These are phyloP conservation scores for Apiospora marii DNA, from an alignment of 2,329 filamentous ascomycete species.

Conservation along the genomic window DNA sequence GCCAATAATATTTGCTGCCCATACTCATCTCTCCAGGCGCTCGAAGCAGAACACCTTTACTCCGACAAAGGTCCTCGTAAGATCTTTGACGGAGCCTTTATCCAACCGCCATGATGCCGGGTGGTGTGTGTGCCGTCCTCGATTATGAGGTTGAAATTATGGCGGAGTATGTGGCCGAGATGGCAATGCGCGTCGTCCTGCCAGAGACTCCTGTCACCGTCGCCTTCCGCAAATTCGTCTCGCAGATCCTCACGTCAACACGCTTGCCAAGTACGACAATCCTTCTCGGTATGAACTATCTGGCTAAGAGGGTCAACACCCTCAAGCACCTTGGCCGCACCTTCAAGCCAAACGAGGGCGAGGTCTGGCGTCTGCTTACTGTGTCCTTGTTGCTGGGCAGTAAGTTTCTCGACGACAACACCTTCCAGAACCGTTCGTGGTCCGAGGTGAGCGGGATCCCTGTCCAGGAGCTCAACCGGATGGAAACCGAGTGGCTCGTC, in stretches of 20 bases:
- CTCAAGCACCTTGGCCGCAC: constrained; percentile 62
- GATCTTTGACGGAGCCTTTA: constrained; percentile 40
- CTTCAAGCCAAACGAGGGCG: constrained; percentile 68
- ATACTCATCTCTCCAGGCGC: constrained; percentile 43
- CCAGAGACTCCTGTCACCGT: constrained; percentile 64
- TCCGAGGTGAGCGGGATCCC: constrained; percentile 92
- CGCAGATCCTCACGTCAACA: constrained; percentile 88
- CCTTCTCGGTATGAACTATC: constrained; percentile 86
- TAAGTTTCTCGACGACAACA: constrained; percentile 97
- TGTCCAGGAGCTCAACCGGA: constrained; percentile 81
- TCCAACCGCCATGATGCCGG: constrained; percentile 64
- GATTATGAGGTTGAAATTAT: constrained; percentile 97
- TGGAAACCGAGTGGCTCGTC: constrained; percentile 88
- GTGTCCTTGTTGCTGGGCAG: constrained; percentile 86
- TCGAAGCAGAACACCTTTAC: constrained; percentile 47
- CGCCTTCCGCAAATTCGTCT: constrained; percentile 90
- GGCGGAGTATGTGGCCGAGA: constrained; percentile 94
- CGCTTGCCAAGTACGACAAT: constrained; percentile 91
- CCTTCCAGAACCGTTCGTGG: constrained; percentile 97
- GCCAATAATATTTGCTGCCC: constrained; percentile 35
- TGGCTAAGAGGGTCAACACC: constrained; percentile 83
- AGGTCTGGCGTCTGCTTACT: constrained; percentile 88
- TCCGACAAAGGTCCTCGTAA: constrained; percentile 40
- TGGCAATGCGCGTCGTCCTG: constrained; percentile 70
- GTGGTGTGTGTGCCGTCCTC: constrained; percentile 90